Evolutionary conservation across 176 grass and related monocot genomes (phyloP).

Genomic region (Rhynchospora pubera): DNA sequence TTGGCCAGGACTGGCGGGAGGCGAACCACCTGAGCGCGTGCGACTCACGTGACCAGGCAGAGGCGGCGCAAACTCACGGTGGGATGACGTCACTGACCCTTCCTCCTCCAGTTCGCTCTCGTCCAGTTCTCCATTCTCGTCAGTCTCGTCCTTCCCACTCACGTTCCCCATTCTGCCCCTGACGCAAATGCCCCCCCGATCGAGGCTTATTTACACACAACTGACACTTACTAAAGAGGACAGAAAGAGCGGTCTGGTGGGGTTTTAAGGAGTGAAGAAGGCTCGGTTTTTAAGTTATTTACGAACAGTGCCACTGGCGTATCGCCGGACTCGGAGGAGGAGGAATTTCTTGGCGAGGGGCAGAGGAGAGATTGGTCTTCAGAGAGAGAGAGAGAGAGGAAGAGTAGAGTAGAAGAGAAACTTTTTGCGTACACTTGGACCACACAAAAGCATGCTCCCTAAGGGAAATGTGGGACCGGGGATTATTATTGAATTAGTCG

Average conservation of each 20-base stretch:
- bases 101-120: conserved; percentile 38
- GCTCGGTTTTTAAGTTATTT: conserved; percentile 24
- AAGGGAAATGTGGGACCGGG: background rate
- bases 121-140: conserved; percentile 33
- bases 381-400: background rate
- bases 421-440: background rate
- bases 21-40: conserved; percentile 45
- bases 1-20: conserved; percentile 61
- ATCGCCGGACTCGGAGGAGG: conserved; percentile 15
- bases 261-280: background rate
- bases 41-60: conserved; percentile 24
- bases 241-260: background rate
- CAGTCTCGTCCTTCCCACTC: conserved; percentile 61
- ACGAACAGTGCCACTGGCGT: conserved; percentile 42
- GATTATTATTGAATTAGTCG: background rate
- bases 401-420: background rate
- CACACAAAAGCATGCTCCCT: background rate
- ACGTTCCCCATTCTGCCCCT: conserved; percentile 70
- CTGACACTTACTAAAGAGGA: background rate
- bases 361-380: conserved; percentile 2
- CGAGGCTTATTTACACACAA: conserved; percentile 12
- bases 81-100: conserved; percentile 44
- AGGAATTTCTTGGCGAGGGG: background rate
- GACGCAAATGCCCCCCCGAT: conserved; percentile 2
- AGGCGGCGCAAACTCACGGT: conserved; percentile 32